Conservation (phyloP, 192 early-diverging fungal genomes). For the Linnemannia hyalina region DNA sequence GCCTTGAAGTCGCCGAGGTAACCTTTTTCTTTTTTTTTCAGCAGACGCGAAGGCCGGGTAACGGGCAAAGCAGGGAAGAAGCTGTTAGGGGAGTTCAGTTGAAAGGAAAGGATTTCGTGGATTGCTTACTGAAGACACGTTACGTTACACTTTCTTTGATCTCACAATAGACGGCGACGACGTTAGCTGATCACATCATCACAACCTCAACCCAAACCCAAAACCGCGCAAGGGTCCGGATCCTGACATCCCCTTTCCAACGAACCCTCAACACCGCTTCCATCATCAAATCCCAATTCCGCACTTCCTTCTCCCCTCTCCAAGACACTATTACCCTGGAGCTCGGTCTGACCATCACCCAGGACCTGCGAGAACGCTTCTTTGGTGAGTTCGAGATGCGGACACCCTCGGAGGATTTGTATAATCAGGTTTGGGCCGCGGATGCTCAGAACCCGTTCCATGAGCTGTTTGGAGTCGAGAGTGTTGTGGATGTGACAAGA, state of each 20-base stretch:
- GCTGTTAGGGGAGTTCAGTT: too few species aligned
- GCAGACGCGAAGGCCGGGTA: background rate
- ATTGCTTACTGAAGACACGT: background rate
- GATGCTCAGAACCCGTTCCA: conserved; percentile 51
- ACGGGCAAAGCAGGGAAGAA: too few species aligned
- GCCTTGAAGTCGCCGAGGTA: conserved; percentile 60
- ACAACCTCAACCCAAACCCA: background rate
- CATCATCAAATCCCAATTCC: conserved; percentile 53
- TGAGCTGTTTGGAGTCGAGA: conserved; percentile 35
- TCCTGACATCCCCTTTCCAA: conserved; percentile 67
- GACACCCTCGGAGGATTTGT: conserved; percentile 51
- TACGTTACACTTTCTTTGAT: background rate
- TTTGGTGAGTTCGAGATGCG: conserved; percentile 71
- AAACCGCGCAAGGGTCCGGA: conserved; percentile 29
- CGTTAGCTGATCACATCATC: conserved; percentile 43
- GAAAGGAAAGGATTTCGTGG: background rate
- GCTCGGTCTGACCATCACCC: conserved; percentile 14
- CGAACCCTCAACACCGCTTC: conserved; percentile 65
- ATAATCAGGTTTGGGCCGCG: conserved; percentile 58
- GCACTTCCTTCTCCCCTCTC: background rate
- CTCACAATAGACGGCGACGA: conserved; percentile 40
- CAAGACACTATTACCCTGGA: background rate
- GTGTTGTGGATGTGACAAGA: conserved; percentile 25
- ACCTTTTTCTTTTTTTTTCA: background rate
- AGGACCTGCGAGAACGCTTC: conserved; percentile 65